Percentiles rank a stretch among this genome's conserved stretches.
These are phyloP conservation scores for Ophiostoma populinum DNA, from an alignment of 2,329 filamentous ascomycete genomes.

Conservation along the genomic window DNA sequence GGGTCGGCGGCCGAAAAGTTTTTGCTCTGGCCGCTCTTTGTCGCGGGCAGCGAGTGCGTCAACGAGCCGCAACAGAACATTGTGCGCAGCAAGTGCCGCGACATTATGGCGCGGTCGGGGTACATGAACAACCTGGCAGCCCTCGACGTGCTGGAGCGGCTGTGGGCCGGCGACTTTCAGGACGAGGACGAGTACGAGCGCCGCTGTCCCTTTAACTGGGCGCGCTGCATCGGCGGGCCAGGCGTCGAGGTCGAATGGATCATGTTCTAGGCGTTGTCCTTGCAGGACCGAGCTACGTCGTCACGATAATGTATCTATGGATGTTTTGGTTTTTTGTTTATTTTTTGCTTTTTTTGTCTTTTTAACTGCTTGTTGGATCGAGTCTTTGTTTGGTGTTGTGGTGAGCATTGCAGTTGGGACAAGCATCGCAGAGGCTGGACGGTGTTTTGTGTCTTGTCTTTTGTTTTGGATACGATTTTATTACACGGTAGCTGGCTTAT, in stretches of 20 bases:
- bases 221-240: conserved; percentile 36
- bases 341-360: background rate
- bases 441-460: background rate
- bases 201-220: conserved; percentile 39
- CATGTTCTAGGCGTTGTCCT: no score
- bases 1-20: conserved; percentile 68
- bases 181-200: conserved; percentile 19
- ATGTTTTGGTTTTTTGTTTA: background rate
- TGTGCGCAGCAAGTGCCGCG: conserved; percentile 63
- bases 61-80: conserved; percentile 62
- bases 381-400: no score
- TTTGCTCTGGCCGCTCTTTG: conserved; percentile 82
- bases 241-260: conserved; percentile 47
- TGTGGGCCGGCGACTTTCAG: conserved; percentile 49
- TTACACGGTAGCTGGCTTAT: background rate
- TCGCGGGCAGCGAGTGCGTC: conserved; percentile 77
- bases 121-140: conserved; percentile 89
- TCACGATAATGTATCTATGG: no score
- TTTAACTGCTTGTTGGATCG: background rate
- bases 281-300: no score
- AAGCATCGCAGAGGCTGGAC: background rate
- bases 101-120: conserved; percentile 75
- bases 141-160: conserved; percentile 66
- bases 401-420: no score
- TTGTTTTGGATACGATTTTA: background rate